Base-by-base conservation (phyloP, 2,329 filamentous ascomycete species). In the Alternaria ventricosa region DNA sequence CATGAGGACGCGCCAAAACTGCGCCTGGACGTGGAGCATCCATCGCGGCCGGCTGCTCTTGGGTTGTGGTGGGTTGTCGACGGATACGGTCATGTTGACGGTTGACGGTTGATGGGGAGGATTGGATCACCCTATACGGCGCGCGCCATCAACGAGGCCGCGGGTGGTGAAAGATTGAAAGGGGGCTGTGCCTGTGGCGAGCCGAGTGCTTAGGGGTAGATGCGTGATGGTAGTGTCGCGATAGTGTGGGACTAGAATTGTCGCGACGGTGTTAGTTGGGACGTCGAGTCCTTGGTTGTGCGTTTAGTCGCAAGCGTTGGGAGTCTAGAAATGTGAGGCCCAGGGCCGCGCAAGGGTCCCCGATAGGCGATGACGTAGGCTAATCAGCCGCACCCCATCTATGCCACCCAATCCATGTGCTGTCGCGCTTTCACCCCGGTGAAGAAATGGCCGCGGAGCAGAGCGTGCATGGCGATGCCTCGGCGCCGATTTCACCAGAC, bases 1-100 rank as follows among this genome's bases (percentile, higher is more conserved):
- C 86, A 92, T 91, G 45, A 92, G 82, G 60, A 86, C 84, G 56
- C 91, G 86, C 89, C 89, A 92, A 75, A 89, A 86, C 27, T 84
- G 80, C 50, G 90, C 90, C 75, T 91, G 86, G 56, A 89, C 69
- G 59, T 86, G 85, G 11, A 92, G 84, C 72, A 88, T 85, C 83
- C 86, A 87, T 79, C 89, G 85, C 36, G 83, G 81, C 15, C 82
- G 82, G 36, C 58, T 71, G 61, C 70, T 74, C 41, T 55, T 58
- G 23, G 70, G 65, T 71, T 75, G 55, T 30, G 59, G 57, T 63
- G 61, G 25, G 13, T 44, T 25, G 12, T 62, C 60, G 27, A 54
- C 55, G 6, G 59, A 44, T 6, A 50, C 57, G 6, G 59, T 60
- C 49, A 60, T 60, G 23, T 44, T 25, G 54, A 36, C 11, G 23